Evolutionary conservation across 1,284 basidiomycete species (phyloP).

Genomic region (Ceratobasidium sp.): DNA sequence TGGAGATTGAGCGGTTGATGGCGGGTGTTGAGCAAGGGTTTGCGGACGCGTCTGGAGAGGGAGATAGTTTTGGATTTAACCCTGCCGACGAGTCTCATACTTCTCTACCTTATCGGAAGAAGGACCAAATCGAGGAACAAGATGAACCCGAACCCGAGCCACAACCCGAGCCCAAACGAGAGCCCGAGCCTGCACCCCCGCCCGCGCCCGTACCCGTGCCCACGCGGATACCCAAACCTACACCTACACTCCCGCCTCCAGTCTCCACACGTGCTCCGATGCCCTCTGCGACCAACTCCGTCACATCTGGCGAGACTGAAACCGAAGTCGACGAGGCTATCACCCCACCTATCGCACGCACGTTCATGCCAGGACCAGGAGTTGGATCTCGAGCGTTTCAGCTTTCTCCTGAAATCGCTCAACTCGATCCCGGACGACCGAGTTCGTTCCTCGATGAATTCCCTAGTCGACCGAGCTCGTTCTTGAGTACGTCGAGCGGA

Average conservation of each 20-base stretch:
- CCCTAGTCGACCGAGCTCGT: constrained; percentile 32
- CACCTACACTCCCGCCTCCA: neutral
- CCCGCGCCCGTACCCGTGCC: constrained; percentile 14
- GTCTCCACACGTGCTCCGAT: constrained; percentile 1
- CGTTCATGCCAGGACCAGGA: constrained; percentile 3
- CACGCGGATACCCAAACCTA: constrained; percentile 21
- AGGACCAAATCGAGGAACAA: neutral
- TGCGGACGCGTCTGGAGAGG: constrained; percentile 44
- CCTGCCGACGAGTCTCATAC: constrained; percentile 38
- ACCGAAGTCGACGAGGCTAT: constrained; percentile 41
- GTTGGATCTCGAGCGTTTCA: constrained; percentile 10
- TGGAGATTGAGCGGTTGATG: constrained; percentile 72
- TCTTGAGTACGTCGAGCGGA: constrained; percentile 24
- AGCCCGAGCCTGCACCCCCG: too few relatives aligned
- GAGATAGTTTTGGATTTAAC: constrained; percentile 26
- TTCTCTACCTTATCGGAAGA: constrained; percentile 25
- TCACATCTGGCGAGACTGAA: constrained; percentile 43
- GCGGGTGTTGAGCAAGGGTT: constrained; percentile 52
- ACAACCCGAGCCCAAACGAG: neutral
- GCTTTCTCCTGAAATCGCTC: neutral
- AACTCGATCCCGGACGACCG: constrained; percentile 35
- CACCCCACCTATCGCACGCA: constrained; percentile 34
- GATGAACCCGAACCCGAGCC: constrained; percentile 34
- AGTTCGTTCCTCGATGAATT: constrained; percentile 23
- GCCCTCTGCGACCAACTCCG: constrained; percentile 30